Conservation (phyloP, 2,329 filamentous ascomycete genomes). For the Hymenoscyphus fructigenus region DNA sequence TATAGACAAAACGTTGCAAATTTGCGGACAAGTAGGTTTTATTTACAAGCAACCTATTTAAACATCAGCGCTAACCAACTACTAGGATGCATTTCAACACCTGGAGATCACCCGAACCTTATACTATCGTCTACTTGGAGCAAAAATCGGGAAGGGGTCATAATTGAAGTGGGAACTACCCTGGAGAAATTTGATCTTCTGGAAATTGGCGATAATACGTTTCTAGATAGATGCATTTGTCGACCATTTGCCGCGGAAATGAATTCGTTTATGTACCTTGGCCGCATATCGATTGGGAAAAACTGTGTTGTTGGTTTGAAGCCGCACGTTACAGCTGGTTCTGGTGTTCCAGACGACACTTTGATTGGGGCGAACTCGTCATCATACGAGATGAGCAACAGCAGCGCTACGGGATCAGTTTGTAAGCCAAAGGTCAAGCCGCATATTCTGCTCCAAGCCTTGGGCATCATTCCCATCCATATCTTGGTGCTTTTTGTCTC, state of each 20-base stretch:
- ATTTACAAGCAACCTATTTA: not conserved
- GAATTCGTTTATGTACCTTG: conserved; percentile 59
- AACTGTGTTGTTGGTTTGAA: conserved; percentile 48
- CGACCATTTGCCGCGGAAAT: conserved; percentile 55
- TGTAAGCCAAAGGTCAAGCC: conserved; percentile 33
- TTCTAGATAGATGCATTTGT: conserved; percentile 48
- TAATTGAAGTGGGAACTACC: not conserved
- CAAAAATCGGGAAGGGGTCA: not conserved
- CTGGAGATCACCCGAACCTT: not conserved
- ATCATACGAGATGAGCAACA: conserved; percentile 53
- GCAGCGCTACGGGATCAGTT: conserved; percentile 40
- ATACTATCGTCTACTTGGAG: not conserved
- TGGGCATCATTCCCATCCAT: conserved; percentile 46
- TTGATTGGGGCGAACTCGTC: conserved; percentile 58
- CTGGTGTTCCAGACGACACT: conserved; percentile 46
- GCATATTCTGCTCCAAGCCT: conserved; percentile 45
- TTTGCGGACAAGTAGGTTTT: conserved; percentile 42
- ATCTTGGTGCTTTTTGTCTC: conserved; percentile 43
- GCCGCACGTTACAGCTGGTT: conserved; percentile 52
- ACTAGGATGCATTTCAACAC: not conserved
- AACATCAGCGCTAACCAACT: not conserved
- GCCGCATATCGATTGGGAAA: conserved; percentile 48
- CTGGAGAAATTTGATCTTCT: conserved; percentile 42
- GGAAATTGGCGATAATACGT: conserved; percentile 51
- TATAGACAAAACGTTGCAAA: conserved; percentile 51